Evolutionary conservation across 306 rosid genomes (phyloP).

Genomic region (Inga laurina): DNA sequence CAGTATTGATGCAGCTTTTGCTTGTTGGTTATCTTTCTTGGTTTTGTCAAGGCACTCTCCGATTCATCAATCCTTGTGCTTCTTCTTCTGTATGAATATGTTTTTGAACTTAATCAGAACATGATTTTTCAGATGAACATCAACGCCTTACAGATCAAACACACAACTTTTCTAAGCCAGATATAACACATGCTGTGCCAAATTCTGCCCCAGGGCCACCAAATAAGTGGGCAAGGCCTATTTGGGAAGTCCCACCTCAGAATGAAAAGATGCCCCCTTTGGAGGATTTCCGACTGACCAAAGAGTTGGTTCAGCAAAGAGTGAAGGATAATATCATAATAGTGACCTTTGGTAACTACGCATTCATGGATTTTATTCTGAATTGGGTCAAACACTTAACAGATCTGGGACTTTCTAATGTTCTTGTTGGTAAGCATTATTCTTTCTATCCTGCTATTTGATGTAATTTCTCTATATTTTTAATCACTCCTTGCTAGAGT

Average conservation of each 20-base stretch:
- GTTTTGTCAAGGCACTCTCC: constrained; percentile 21
- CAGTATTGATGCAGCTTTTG: not conserved
- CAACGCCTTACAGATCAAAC: constrained; percentile 37
- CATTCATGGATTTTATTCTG: constrained; percentile 95
- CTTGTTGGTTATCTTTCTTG: not conserved
- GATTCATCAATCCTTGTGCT: constrained; percentile 13
- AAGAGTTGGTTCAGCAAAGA: constrained; percentile 74
- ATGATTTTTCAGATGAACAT: constrained; percentile 48
- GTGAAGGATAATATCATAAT: constrained; percentile 78
- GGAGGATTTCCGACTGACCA: constrained; percentile 58
- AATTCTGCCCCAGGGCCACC: constrained; percentile 33
- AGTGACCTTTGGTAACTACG: constrained; percentile 94
- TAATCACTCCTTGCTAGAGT: constrained; percentile 17
- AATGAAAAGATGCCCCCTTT: constrained; percentile 66
- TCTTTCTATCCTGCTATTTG: not conserved
- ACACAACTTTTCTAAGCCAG: constrained; percentile 43
- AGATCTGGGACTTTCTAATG: constrained; percentile 72
- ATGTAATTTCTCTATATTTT: constrained; percentile 14
- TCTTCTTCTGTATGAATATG: not conserved
- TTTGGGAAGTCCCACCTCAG: constrained; percentile 60
- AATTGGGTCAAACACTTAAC: constrained; percentile 91
- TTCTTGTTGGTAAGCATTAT: constrained; percentile 80
- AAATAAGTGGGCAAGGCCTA: constrained; percentile 38
- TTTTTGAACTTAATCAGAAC: constrained; percentile 23
- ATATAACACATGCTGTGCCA: constrained; percentile 23